Percentiles rank a stretch among this genome's conserved stretches.
These are phyloP conservation scores for Fusarium sarcochroum DNA, from an alignment of 2,329 filamentous ascomycete genomes.

Conservation along the genomic window DNA sequence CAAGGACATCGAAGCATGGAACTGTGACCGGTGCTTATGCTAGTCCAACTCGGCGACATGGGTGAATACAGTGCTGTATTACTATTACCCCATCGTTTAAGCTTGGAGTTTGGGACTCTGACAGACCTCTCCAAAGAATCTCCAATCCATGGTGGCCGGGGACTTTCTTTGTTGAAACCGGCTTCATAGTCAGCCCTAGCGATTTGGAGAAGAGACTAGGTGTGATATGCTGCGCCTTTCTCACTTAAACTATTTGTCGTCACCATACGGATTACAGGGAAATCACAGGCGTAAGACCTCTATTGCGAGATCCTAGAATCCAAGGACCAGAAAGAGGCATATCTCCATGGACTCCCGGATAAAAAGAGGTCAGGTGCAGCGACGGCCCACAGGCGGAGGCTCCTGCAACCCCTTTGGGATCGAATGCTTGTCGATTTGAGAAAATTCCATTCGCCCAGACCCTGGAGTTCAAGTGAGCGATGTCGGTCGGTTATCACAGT, in stretches of 20 bases:
- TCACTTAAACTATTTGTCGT: conserved; percentile 29
- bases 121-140: conserved; percentile 21
- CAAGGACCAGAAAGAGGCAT: conserved; percentile 44
- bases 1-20: background rate
- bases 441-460: conserved; percentile 33
- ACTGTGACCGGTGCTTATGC: background rate
- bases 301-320: conserved; percentile 34
- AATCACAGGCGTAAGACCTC: conserved; percentile 19
- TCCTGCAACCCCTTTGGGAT: conserved; percentile 44
- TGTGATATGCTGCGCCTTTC: conserved; percentile 3
- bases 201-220: conserved; percentile 40
- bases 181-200: conserved; percentile 37
- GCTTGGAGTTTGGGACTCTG: conserved; percentile 4
- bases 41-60: too few species aligned
- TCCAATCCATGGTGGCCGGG: conserved; percentile 26
- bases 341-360: conserved; percentile 44
- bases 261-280: conserved; percentile 32
- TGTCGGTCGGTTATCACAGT: conserved; percentile 30
- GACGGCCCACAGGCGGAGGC: conserved; percentile 44
- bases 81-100: conserved; percentile 8
- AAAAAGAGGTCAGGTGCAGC: conserved; percentile 46
- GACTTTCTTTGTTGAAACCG: conserved; percentile 26
- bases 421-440: conserved; percentile 39
- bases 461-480: conserved; percentile 30
- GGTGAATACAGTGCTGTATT: too few species aligned